phyloP scores from a whole-genome alignment of 352 stramenopile species.

The Phytophthora pluvialis region DNA sequence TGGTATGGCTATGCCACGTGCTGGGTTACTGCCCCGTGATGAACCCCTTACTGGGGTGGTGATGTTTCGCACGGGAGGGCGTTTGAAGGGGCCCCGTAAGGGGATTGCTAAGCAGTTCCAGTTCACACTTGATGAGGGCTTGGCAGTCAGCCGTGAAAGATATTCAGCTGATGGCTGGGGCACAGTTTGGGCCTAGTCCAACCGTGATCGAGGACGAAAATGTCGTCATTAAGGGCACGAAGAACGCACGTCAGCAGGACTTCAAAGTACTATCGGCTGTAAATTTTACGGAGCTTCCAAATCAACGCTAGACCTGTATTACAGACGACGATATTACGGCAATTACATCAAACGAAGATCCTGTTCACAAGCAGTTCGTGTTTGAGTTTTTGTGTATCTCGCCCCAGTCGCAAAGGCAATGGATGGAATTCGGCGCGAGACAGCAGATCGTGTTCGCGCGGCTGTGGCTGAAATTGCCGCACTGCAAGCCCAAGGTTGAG shows the following conservation, averaged over 20 bases:
- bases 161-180: too few species aligned
- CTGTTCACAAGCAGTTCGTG: not conserved
- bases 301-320: not conserved
- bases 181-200: too few species aligned
- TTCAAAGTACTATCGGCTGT: slow-evolving; percentile 6
- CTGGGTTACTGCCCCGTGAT: too few species aligned
- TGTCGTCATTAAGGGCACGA: slow-evolving; percentile 11
- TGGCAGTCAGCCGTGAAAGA: too few species aligned
- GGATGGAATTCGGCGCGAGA: slow-evolving; percentile 2
- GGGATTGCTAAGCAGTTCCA: too few species aligned
- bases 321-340: not conserved
- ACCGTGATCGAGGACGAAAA: slow-evolving; percentile 10
- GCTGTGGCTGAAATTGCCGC: not conserved
- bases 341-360: not conserved
- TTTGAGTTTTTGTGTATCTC: slow-evolving; percentile 21
- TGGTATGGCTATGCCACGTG: too few species aligned
- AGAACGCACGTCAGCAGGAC: slow-evolving; percentile 12
- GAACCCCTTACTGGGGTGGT: too few species aligned
- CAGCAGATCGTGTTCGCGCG: slow-evolving; percentile 8
- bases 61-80: too few species aligned
- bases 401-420: not conserved
- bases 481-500: not conserved
- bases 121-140: too few species aligned
- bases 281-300: slow-evolving; percentile 5
- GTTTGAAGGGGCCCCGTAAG: too few species aligned